Conservation (phyloP, 805 yeast genomes). For the Ogataea methylovora region DNA sequence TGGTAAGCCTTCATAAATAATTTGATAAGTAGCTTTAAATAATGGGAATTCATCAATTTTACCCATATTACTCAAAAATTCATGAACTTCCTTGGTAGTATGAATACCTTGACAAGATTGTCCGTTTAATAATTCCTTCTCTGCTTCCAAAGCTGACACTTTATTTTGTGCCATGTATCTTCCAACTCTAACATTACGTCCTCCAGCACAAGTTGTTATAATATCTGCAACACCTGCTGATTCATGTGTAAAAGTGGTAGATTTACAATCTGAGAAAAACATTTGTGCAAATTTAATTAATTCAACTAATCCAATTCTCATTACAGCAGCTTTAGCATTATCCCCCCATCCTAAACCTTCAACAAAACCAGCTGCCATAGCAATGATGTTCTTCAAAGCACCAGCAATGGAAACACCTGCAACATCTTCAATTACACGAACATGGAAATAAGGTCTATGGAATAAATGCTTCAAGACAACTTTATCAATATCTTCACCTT, state of each 20-base stretch:
- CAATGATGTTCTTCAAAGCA: constrained; percentile 93
- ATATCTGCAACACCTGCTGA: constrained; percentile 97
- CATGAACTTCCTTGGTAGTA: constrained; percentile 88
- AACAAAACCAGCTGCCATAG: constrained; percentile 94
- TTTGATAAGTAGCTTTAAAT: constrained; percentile 72
- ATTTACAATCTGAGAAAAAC: constrained; percentile 69
- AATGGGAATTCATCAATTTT: constrained; percentile 71
- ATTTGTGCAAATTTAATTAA: constrained; percentile 77
- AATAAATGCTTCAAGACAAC: constrained; percentile 68
- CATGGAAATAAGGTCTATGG: constrained; percentile 99
- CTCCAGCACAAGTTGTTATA: constrained; percentile 96
- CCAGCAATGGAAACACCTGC: constrained; percentile 97
- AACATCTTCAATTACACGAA: constrained; percentile 83
- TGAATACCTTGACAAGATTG: constrained; percentile 95
- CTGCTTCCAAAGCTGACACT: constrained; percentile 73
- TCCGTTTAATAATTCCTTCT: constrained; percentile 81
- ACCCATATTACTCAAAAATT: constrained; percentile 51
- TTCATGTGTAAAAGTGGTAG: constrained; percentile 84
- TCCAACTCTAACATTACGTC: constrained; percentile 92
- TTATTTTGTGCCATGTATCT: constrained; percentile 76
- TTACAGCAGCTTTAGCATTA: constrained; percentile 95
- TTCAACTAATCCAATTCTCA: constrained; percentile 92
- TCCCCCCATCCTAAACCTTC: constrained; percentile 99
- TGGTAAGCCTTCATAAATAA: constrained; percentile 66
- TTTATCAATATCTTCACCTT: constrained; percentile 67